A percentile compares a stretch with the other conserved stretches of the same genome.
Evolutionary conservation across 106 monocot species (phyloP).

Genomic region (Dioscorea alata): DNA sequence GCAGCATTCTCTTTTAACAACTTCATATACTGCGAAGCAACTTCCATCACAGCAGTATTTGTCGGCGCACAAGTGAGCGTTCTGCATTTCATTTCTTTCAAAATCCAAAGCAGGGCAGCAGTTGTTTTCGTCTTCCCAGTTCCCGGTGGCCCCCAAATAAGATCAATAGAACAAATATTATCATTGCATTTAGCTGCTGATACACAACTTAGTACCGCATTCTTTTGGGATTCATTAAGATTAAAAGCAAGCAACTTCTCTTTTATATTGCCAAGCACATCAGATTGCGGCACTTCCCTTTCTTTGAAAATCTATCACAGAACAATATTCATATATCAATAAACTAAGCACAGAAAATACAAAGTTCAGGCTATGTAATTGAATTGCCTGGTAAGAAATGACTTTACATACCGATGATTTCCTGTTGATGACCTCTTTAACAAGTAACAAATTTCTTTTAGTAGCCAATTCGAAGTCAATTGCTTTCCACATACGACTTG

Average conservation of each 20-base stretch:
- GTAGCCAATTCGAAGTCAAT: background rate
- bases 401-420: background rate
- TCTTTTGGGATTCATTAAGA: conserved; percentile 36
- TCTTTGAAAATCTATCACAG: background rate
- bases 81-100: conserved; percentile 17
- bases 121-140: conserved; percentile 75
- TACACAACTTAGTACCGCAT: conserved; percentile 29
- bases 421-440: background rate
- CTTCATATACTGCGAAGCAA: conserved; percentile 34
- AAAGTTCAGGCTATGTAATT: background rate
- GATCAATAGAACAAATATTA: conserved; percentile 20
- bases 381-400: background rate
- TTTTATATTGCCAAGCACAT: background rate
- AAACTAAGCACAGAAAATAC: background rate
- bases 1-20: conserved; percentile 14
- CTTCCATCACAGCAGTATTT: conserved; percentile 48
- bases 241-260: background rate
- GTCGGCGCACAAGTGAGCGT: conserved; percentile 62
- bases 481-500: conserved; percentile 17
- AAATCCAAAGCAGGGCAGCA: conserved; percentile 19
- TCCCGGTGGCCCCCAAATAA: conserved; percentile 89
- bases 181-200: background rate
- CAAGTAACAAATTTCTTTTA: background rate
- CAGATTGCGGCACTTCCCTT: background rate
- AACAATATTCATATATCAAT: too few species aligned